A percentile compares a stretch with the other conserved stretches of the same genome.
These are phyloP conservation scores for Hypoxylon cercidicola DNA, from an alignment of 495 filamentous ascomycete species.

Conservation along the genomic window DNA sequence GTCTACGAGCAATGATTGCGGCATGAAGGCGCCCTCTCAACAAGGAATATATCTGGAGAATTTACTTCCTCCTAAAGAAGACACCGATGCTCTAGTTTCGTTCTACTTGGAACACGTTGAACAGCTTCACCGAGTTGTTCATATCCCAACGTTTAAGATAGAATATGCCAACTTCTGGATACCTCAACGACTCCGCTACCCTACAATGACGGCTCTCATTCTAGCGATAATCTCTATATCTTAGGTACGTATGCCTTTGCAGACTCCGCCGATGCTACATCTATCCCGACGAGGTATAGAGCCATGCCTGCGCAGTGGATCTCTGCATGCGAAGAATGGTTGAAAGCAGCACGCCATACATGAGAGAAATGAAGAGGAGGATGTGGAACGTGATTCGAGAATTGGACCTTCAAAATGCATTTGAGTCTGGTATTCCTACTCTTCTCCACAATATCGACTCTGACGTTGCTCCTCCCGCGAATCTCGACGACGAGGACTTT, in stretches of 20 bases:
- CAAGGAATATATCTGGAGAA: constrained; percentile 49
- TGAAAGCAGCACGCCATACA: constrained; percentile 57
- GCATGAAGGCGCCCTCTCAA: constrained; percentile 42
- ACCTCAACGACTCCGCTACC: constrained; percentile 40
- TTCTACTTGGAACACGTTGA: constrained; percentile 59
- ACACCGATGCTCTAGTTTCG: constrained; percentile 50
- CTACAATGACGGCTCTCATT: constrained; percentile 55
- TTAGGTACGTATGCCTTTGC: constrained; percentile 51
- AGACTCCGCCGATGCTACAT: constrained; percentile 30
- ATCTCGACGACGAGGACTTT: constrained; percentile 58
- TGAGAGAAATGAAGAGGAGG: constrained; percentile 71
- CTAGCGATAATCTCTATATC: constrained; percentile 55
- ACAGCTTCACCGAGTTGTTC: constrained; percentile 58
- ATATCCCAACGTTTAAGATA: constrained; percentile 56
- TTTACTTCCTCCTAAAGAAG: constrained; percentile 51
- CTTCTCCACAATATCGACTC: constrained; percentile 51
- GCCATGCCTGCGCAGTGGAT: constrained; percentile 53
- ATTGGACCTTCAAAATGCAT: constrained; percentile 67
- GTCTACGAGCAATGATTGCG: constrained; percentile 38
- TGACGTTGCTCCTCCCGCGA: constrained; percentile 52
- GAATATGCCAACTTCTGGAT: constrained; percentile 59
- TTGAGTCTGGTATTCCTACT: constrained; percentile 68
- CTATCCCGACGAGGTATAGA: constrained; percentile 9
- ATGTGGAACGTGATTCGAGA: constrained; percentile 73
- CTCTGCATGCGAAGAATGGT: constrained; percentile 51